Evolutionary conservation across 1,284 basidiomycete species (phyloP), one percentile per base, ranked within the genome.

Genomic region (Malassezia psittaci): DNA sequence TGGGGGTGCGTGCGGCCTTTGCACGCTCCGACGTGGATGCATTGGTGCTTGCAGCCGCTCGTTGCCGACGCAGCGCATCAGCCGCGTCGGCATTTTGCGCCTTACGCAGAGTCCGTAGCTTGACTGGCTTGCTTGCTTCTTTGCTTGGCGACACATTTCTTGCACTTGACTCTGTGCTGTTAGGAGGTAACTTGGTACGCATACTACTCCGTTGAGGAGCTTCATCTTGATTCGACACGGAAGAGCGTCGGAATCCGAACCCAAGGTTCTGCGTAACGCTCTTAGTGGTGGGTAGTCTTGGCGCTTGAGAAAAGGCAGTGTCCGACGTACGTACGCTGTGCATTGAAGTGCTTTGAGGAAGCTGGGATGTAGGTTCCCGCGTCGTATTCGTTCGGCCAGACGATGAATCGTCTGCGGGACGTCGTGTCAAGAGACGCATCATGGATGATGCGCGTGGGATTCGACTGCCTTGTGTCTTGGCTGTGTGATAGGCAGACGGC

Each of bases 381-480:
- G 19, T 13, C 6, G 21, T 32, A 19, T 11, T 18, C 13, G 13
- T 21, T 13, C 16, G 16, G 10, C 4, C 38, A 12, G 32, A 15
- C 12, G 37, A 24, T 39, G 18, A 15, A 13, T 57, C 49, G 10
- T 52, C 50, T 15, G 29, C 16, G n/a, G 50, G 15, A n/a, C 41
- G 35, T 12, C 54, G 49, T 24, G 38, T 15, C n/a, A 57, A 42
- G 6, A 52, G n/a, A 32, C 55, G 55, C 50, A 48, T 37, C 55
- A 57, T 52, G 10, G 55, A 57, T 32, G 55, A 57, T 4, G 55
- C 38, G 9, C 51, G 50, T 2, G 55, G 55, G n/a, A 57, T 57
- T 3, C 51, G 44, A 34, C 55, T 57, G 34, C 55, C 55, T 18
- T 57, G 55, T 16, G 55, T 46, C 29, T 45, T 52, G 36, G 55